A percentile compares a stretch with the other conserved stretches of the same genome.
These are phyloP conservation scores for Pelargonium australe DNA, from an alignment of 441 rosid genomes.

Conservation along the genomic window DNA sequence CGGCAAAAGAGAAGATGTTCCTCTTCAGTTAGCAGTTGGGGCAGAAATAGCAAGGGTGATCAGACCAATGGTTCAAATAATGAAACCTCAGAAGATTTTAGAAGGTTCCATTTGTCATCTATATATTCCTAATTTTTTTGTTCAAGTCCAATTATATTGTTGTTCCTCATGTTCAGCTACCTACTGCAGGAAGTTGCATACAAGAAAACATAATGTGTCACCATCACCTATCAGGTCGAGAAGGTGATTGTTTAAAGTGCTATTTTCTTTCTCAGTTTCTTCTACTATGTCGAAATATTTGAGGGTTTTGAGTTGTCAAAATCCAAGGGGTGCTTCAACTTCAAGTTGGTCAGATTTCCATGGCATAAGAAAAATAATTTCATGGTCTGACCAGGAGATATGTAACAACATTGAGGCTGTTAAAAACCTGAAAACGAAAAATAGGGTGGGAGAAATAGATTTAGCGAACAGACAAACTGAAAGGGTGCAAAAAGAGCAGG, in stretches of 20 bases:
- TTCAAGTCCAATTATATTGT: background rate
- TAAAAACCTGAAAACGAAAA: background rate
- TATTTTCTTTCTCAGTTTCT: constrained; percentile 7
- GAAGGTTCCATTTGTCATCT: constrained; percentile 42
- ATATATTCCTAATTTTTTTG: constrained; percentile 17
- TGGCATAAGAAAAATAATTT: background rate
- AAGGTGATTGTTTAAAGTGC: constrained; percentile 38
- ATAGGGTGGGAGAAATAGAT: background rate
- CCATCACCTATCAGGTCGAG: constrained; percentile 80
- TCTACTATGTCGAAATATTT: background rate
- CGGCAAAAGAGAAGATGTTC: constrained; percentile 68
- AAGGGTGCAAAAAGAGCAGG: background rate
- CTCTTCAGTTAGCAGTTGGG: constrained; percentile 52
- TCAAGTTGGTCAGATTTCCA: background rate
- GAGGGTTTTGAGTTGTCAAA: constrained; percentile 11
- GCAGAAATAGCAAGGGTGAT: constrained; percentile 43
- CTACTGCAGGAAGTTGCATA: constrained; percentile 45
- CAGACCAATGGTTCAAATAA: constrained; percentile 43
- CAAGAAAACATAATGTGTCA: constrained; percentile 48
- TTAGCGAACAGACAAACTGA: background rate
- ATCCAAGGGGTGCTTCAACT: constrained; percentile 1
- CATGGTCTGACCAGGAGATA: background rate
- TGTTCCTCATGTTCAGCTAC: constrained; percentile 23
- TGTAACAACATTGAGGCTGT: background rate
- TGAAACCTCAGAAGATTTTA: constrained; percentile 68